Base-by-base conservation (phyloP, 495 filamentous ascomycete species). In the Xylaria intraflava region DNA sequence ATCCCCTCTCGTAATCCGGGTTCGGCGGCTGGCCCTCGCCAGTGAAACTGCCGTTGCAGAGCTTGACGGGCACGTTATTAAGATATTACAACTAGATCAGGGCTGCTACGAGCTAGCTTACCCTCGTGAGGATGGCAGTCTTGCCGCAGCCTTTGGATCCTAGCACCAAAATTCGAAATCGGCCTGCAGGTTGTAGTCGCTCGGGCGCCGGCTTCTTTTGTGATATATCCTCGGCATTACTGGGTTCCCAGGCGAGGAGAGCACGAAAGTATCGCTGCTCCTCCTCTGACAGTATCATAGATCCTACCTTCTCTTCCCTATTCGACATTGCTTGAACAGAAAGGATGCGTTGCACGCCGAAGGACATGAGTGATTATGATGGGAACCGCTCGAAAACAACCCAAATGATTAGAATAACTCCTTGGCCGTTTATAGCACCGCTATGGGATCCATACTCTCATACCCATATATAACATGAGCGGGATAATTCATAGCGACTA, bases 201-300 rank as follows among this genome's bases (percentile, higher is more conserved):
- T 49, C 49, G 30, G 50, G 49, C 16, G 31, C 24, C 22, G 20
- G 36, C 40, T 49, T 53, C 30, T 42, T 54, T 44, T 20, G 42
- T 19, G 44, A 55, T 6, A 51, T 20, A 20, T 47, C 54, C 9
- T 49, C 47, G 22, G 51, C 53, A 17, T 53, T 36, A 17, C 45
- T 55, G 3, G 72, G 66, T 39, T 71, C 59, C 73, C 73, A 76
- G 22, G 60, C 55, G 27, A 76, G 61, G 14, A 76, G 56, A 20
- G 70, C 71, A 49, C 69, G 67, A 43, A 71, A 63, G 45, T 72
- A 76, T 50, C 64, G 65, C 47, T 67, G 62, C 46, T 76, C 73
- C 19, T 75, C 72, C 10, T 67, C 53, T 1, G 69, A 70, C 55
- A 65, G 70, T 12, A 68, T 60, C 38, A 73, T 57, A 0, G 68